A percentile compares a stretch with the other conserved stretches of the same genome.
These are phyloP conservation scores for Carex arenaria DNA, from an alignment of 202 grass and related monocot genomes.

Conservation along the genomic window DNA sequence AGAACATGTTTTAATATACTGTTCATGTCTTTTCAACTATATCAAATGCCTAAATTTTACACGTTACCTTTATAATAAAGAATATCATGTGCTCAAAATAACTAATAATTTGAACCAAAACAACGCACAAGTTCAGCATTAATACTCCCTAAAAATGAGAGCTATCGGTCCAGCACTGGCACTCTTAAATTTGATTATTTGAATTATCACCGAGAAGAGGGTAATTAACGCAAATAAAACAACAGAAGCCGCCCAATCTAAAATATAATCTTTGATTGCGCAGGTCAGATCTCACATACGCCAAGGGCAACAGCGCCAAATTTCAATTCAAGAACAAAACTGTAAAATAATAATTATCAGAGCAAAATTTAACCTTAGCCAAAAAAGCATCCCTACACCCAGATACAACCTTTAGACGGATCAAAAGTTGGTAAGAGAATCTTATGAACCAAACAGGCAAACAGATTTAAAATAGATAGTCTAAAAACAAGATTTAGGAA, in stretches of 20 bases:
- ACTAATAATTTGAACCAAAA: no score
- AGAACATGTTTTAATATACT: no score
- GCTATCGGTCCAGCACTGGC: background rate
- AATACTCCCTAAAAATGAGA: background rate
- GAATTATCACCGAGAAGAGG: background rate
- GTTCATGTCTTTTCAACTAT: no score
- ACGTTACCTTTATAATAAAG: no score
- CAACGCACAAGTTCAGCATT: no score
- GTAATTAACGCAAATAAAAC: background rate
- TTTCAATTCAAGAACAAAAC: background rate
- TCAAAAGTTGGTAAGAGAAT: background rate
- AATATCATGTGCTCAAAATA: no score
- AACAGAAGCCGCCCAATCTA: background rate
- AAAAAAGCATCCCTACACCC: background rate
- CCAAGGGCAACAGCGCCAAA: background rate
- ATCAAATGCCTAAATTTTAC: no score
- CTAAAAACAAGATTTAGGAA: background rate
- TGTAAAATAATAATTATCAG: background rate
- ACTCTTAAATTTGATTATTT: background rate
- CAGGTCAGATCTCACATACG: background rate
- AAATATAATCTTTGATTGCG: background rate
- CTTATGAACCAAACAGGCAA: background rate
- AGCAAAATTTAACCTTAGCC: background rate
- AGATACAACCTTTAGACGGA: background rate
- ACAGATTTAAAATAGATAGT: constrained; percentile 6